A percentile compares a stretch with the other conserved stretches of the same genome.
phyloP scores from a whole-genome alignment of 805 yeast species.

The Suhomyces pyralidae region DNA sequence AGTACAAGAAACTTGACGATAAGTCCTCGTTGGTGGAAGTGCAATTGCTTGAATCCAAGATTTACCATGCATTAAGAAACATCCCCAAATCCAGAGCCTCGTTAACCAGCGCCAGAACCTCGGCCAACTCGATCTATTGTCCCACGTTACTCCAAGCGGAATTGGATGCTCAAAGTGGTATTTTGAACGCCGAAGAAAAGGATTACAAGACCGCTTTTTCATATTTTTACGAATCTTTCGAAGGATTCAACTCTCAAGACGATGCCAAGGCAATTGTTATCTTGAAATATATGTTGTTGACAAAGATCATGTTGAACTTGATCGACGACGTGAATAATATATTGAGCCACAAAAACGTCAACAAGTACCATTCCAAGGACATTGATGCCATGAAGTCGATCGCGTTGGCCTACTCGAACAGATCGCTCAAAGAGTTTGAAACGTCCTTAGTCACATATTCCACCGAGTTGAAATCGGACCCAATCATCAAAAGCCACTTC shows the following conservation, averaged over 20 bases:
- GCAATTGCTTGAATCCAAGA: conserved; percentile 85
- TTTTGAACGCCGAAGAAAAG: conserved; percentile 92
- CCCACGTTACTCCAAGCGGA: conserved; percentile 94
- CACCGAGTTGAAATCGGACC: conserved; percentile 76
- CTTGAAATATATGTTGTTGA: conserved; percentile 86
- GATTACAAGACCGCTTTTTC: conserved; percentile 96
- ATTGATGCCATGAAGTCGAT: conserved; percentile 96
- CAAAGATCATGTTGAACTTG: conserved; percentile 88
- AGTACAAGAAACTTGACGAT: conserved; percentile 92
- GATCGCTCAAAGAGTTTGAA: conserved; percentile 90
- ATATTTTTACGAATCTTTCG: conserved; percentile 92
- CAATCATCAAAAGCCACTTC: conserved; percentile 86
- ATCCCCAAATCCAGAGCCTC: conserved; percentile 89
- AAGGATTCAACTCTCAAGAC: conserved; percentile 74
- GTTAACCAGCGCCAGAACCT: conserved; percentile 90
- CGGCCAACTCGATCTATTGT: conserved; percentile 95
- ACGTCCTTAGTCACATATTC: conserved; percentile 69
- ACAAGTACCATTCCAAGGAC: conserved; percentile 74
- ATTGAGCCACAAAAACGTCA: conserved; percentile 62
- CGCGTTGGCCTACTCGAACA: conserved; percentile 82
- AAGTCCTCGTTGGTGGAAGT: conserved; percentile 94
- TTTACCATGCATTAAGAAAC: conserved; percentile 87
- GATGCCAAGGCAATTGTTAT: conserved; percentile 63
- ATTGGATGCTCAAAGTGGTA: conserved; percentile 91
- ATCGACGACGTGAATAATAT: conserved; percentile 82